A percentile compares a stretch with the other conserved stretches of the same genome.
These are phyloP conservation scores for Tylopilus orsonianus DNA, from an alignment of 1,284 basidiomycete genomes.

Conservation along the genomic window DNA sequence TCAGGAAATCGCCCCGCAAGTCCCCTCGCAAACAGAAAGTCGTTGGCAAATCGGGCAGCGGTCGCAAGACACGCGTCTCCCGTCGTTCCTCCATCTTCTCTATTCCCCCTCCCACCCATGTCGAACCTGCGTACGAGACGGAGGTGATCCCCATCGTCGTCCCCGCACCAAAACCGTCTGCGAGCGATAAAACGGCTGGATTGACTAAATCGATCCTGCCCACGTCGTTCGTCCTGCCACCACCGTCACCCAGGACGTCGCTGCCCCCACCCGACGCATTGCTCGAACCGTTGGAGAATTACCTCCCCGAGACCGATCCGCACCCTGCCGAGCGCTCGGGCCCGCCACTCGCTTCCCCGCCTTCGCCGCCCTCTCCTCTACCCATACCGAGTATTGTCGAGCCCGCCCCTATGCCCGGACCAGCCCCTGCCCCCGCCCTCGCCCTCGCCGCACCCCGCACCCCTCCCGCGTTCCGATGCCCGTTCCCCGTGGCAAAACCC, in stretches of 20 bases:
- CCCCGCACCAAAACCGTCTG: slow-evolving; percentile 30
- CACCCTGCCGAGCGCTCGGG: neutral
- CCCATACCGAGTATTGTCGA: slow-evolving; percentile 21
- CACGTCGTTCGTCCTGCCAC: slow-evolving; percentile 68
- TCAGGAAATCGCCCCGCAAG: slow-evolving; percentile 41
- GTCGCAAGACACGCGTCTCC: slow-evolving; percentile 46
- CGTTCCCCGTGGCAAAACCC: slow-evolving; percentile 71
- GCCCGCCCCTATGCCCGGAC: slow-evolving; percentile 17
- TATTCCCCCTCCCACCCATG: slow-evolving; percentile 34
- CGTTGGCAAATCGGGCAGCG: slow-evolving; percentile 41
- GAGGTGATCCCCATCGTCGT: slow-evolving; percentile 53
- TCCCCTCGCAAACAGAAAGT: slow-evolving; percentile 38
- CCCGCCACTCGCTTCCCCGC: too few relatives aligned
- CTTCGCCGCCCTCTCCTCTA: neutral
- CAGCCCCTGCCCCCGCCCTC: slow-evolving; percentile 15
- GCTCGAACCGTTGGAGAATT: slow-evolving; percentile 14
- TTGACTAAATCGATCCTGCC: slow-evolving; percentile 45
- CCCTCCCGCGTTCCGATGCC: slow-evolving; percentile 33
- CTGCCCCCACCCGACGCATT: slow-evolving; percentile 40
- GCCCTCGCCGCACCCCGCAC: slow-evolving; percentile 22
- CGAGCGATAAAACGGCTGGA: slow-evolving; percentile 13
- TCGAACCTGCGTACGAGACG: slow-evolving; percentile 63
- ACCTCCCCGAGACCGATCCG: slow-evolving; percentile 10
- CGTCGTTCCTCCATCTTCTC: slow-evolving; percentile 43
- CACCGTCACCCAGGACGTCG: slow-evolving; percentile 64